Percentiles rank a stretch among this genome's conserved stretches.
phyloP scores from a whole-genome alignment of 78 protist species.

The Guillardia theta region DNA sequence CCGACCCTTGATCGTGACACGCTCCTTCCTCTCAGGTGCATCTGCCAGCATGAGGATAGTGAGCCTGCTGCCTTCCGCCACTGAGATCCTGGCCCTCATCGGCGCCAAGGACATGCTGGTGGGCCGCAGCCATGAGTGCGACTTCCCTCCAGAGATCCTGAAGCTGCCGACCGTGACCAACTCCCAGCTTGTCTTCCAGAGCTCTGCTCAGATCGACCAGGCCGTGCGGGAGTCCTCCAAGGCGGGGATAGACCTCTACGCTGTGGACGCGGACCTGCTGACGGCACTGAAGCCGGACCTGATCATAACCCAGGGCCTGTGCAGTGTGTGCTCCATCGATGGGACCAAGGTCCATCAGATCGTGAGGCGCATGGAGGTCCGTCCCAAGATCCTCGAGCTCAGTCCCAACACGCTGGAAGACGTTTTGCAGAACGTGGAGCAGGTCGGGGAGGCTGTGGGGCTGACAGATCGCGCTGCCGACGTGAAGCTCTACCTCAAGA shows the following conservation, averaged over 20 bases:
- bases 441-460: constrained; percentile 53
- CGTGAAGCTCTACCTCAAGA: too few species aligned
- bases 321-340: constrained; percentile 60
- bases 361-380: neutral
- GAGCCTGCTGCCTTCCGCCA: constrained; percentile 40
- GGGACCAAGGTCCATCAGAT: constrained; percentile 24
- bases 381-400: constrained; percentile 35
- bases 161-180: constrained; percentile 46
- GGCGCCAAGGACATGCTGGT: constrained; percentile 17
- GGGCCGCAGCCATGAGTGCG: constrained; percentile 58
- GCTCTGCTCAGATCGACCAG: constrained; percentile 24
- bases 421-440: constrained; percentile 7
- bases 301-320: constrained; percentile 58
- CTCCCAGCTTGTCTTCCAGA: neutral
- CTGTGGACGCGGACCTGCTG: constrained; percentile 34
- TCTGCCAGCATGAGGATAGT: constrained; percentile 35
- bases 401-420: constrained; percentile 49
- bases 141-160: constrained; percentile 33
- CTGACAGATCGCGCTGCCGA: too few species aligned
- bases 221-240: neutral
- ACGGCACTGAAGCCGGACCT: constrained; percentile 40
- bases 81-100: constrained; percentile 20
- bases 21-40: too few species aligned
- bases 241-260: constrained; percentile 7
- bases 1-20: too few species aligned